Evolutionary conservation across 768 basidiomycete species (phyloP), one percentile per base, ranked within the genome.

Genomic region (Clitopilus hobsonii): DNA sequence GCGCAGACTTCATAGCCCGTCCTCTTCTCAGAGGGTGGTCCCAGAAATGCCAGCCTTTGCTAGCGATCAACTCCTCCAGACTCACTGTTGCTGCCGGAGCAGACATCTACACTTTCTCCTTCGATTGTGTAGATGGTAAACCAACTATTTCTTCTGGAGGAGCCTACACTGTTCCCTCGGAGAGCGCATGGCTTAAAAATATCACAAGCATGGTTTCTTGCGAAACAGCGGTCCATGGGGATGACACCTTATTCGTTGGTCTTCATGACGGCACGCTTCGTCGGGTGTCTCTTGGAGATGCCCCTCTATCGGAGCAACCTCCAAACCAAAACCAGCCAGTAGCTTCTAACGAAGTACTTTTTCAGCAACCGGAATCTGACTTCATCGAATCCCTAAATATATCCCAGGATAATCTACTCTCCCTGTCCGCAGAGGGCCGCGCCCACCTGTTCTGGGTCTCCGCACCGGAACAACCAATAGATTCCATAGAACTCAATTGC

Each of bases 71-170:
- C 53, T 53, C 68, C 16, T 80, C 80, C 24, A 73, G 83, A 6
- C 69, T 91, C 1, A 56, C 88, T 30, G 78, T 89, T 38, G 85
- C 82, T 13, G 82, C 85, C 5, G 87, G 86, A 10, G 71, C 69
- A 58, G 63, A 64, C 20, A 66, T 91, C n/a, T 76, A 81, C 58
- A 82, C 78, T 6, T 90, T 86, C 62, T 67, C 58, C 16, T 82
- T 89, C 57, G 71, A 68, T 5, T 49, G 58, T 32, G 56, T 69
- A 20, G 50, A 60, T 10, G 67, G 61, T 24, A 64, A 63, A 2
- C 84, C 86, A 4, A 65, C 72, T 18, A 64, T 87, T 26, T 58
- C 59, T 16, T 71, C 74, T 18, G 85, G 86, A 60, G 77, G 77
- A 6, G 69, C 72, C 0, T 75, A 72, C 60, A 61, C 69, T 8